A percentile compares a stretch with the other conserved stretches of the same genome.
phyloP scores from a whole-genome alignment of 371 early-diverging fungal species.

The Lichtheimia ornata region DNA sequence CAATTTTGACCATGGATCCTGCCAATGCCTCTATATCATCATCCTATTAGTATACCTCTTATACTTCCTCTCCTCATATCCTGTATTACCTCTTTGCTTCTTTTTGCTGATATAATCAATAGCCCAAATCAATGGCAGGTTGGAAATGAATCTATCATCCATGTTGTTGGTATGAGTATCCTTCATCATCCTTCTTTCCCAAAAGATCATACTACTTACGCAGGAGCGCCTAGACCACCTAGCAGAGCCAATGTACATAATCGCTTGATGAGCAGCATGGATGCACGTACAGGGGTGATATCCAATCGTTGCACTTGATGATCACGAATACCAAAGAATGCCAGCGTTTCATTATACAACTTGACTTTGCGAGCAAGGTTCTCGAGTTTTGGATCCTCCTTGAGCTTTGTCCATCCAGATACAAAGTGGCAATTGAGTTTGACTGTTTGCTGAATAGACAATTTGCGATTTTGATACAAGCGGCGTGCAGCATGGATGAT shows the following conservation, averaged over 20 bases:
- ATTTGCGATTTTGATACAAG: constrained; percentile 77
- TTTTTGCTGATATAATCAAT: constrained; percentile 69
- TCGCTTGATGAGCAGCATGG: constrained; percentile 64
- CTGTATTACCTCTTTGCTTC: constrained; percentile 67
- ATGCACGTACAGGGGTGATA: constrained; percentile 70
- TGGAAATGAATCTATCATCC: constrained; percentile 59
- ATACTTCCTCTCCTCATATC: background rate
- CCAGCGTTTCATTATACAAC: constrained; percentile 84
- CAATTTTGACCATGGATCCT: constrained; percentile 90
- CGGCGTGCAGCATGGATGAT: constrained; percentile 92
- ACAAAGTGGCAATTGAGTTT: constrained; percentile 88
- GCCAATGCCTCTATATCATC: constrained; percentile 75
- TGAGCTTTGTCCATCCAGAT: constrained; percentile 72
- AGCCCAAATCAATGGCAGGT: constrained; percentile 76
- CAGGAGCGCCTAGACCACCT: constrained; percentile 80
- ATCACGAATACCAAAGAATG: constrained; percentile 90
- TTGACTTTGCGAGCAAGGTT: constrained; percentile 67
- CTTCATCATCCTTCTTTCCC: background rate
- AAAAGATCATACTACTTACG: constrained; percentile 50
- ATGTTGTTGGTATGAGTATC: background rate
- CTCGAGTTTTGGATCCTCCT: constrained; percentile 65
- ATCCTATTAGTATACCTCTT: background rate
- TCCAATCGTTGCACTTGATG: constrained; percentile 89
- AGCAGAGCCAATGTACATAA: constrained; percentile 66
- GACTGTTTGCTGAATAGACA: constrained; percentile 72